Percentiles rank a stretch among this genome's conserved stretches.
phyloP scores from a whole-genome alignment of 75 land plant genomes.

The Pinus taeda region DNA sequence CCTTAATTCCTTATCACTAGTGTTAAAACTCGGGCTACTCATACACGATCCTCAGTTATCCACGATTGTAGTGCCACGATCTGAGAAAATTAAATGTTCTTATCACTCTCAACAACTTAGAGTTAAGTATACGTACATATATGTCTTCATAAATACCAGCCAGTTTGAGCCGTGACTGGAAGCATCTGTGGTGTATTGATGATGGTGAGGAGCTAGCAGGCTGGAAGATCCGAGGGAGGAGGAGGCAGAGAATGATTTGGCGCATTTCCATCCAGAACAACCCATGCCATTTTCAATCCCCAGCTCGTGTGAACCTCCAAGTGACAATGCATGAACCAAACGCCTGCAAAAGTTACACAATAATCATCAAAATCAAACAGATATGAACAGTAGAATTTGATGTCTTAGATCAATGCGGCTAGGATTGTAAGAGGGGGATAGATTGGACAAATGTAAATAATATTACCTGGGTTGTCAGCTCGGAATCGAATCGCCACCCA shows the following conservation, averaged over 20 bases:
- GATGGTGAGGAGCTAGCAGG: too few relatives aligned
- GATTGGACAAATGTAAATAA: neutral
- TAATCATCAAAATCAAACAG: neutral
- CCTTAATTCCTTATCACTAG: too few relatives aligned
- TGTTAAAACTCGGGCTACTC: too few relatives aligned
- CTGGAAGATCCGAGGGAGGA: slow-evolving; percentile 69
- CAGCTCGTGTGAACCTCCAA: slow-evolving; percentile 54
- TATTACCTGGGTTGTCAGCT: slow-evolving; percentile 71
- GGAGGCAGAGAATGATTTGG: slow-evolving; percentile 41
- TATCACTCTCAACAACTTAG: too few relatives aligned
- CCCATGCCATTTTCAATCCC: slow-evolving; percentile 70
- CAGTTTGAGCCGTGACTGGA: too few relatives aligned
- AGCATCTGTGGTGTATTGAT: too few relatives aligned
- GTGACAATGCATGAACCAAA: slow-evolving; percentile 77
- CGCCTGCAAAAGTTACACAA: slow-evolving; percentile 27
- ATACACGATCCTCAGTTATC: too few relatives aligned
- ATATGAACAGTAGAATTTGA: neutral
- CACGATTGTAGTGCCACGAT: too few relatives aligned
- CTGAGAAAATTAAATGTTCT: too few relatives aligned
- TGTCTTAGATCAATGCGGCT: neutral
- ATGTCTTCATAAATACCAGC: too few relatives aligned
- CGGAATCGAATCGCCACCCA: slow-evolving; percentile 66
- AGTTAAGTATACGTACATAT: too few relatives aligned
- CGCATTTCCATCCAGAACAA: slow-evolving; percentile 49
- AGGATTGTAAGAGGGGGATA: neutral